phyloP scores from a whole-genome alignment of 2,329 filamentous ascomycete genomes.

The Laburnicola sp. region DNA sequence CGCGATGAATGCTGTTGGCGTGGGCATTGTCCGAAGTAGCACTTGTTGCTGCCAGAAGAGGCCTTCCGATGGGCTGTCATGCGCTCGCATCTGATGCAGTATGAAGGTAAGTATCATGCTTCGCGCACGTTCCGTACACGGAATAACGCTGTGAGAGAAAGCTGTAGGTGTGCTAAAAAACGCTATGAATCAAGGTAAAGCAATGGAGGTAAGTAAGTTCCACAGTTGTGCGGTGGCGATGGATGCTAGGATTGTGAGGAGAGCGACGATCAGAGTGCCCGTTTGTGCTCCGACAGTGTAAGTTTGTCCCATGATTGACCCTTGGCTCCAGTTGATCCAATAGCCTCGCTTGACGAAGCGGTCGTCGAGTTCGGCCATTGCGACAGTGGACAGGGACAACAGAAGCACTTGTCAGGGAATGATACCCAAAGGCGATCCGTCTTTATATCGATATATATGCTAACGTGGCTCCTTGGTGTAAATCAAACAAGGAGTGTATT shows the following conservation, averaged over 20 bases:
- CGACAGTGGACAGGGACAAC: not conserved
- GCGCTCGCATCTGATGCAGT: slow-evolving; percentile 13
- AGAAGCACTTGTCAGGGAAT: no score
- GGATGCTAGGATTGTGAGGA: slow-evolving; percentile 11
- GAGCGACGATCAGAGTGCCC: slow-evolving; percentile 8
- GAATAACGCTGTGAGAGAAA: no score
- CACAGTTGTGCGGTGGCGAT: slow-evolving; percentile 15
- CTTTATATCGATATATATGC: no score
- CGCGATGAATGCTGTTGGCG: slow-evolving; percentile 14
- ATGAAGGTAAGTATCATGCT: no score
- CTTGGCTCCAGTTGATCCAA: slow-evolving; percentile 15
- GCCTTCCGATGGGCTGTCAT: slow-evolving; percentile 14
- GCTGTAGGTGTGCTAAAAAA: no score
- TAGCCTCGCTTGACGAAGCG: slow-evolving; percentile 15
- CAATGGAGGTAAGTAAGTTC: slow-evolving; percentile 13
- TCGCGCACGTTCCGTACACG: no score
- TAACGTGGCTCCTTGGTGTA: no score
- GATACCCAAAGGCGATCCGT: no score
- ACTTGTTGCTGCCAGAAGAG: slow-evolving; percentile 21
- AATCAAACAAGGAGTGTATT: no score
- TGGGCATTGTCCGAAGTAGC: slow-evolving; percentile 16
- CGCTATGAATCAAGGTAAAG: no score
- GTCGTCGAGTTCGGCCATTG: slow-evolving; percentile 19
- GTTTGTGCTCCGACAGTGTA: slow-evolving; percentile 6
- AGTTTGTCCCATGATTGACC: slow-evolving; percentile 15